These are phyloP conservation scores for Elsinoe australis DNA, from an alignment of 2,329 filamentous ascomycete species.

Conservation along the genomic window DNA sequence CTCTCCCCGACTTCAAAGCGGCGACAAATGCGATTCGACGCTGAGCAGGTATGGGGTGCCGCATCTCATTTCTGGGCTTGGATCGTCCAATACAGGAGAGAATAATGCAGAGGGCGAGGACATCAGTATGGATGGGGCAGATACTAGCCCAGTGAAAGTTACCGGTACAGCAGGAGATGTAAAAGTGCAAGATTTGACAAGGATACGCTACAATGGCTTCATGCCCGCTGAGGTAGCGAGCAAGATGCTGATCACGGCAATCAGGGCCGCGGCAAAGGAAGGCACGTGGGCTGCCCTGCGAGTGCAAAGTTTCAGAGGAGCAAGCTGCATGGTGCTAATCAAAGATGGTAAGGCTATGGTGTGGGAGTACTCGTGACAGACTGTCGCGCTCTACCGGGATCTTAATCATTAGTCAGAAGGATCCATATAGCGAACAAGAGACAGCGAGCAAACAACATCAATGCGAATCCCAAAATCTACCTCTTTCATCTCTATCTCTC, in stretches of 20 bases:
- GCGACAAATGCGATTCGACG: conserved; percentile 59
- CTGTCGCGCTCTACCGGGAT: neutral
- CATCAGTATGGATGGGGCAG: neutral
- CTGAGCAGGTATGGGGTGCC: conserved; percentile 61
- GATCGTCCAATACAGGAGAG: neutral
- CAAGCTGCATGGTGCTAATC: conserved; percentile 28
- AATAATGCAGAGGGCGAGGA: neutral
- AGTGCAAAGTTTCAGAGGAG: conserved; percentile 26
- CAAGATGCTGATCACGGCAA: conserved; percentile 25
- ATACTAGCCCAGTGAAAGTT: neutral
- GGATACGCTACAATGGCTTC: conserved; percentile 39
- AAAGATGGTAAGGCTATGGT: conserved; percentile 23
- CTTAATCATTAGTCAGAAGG: too few species aligned
- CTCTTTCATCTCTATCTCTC: too few species aligned
- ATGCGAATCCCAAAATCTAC: too few species aligned
- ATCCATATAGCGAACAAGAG: too few species aligned
- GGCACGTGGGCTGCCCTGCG: conserved; percentile 29
- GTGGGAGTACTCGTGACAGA: conserved; percentile 28
- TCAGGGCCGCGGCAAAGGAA: conserved; percentile 24
- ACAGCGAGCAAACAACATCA: too few species aligned
- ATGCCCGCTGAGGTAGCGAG: conserved; percentile 32
- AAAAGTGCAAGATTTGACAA: conserved; percentile 27
- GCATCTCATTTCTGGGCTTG: neutral
- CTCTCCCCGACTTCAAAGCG: conserved; percentile 53
- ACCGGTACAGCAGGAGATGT: conserved; percentile 9